Conservation (phyloP, 2,329 filamentous ascomycete genomes). For the Aspergillus viridinutans region DNA sequence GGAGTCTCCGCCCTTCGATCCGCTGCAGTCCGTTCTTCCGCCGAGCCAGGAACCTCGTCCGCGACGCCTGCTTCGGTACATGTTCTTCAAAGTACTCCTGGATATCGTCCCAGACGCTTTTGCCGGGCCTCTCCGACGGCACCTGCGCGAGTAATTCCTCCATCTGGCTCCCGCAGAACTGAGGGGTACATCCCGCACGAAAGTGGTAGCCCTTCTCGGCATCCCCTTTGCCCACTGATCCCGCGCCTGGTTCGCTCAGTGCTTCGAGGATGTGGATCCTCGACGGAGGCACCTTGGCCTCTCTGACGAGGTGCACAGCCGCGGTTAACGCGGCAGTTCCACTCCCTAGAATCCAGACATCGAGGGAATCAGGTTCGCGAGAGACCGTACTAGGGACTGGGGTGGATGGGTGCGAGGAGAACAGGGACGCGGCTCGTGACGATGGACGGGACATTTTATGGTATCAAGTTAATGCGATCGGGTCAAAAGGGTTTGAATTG, state of each 20-base stretch:
- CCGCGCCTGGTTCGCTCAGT: conserved; percentile 25
- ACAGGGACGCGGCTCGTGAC: background rate
- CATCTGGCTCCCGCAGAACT: conserved; percentile 31
- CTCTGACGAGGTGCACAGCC: conserved; percentile 33
- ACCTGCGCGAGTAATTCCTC: conserved; percentile 32
- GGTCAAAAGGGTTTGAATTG: background rate
- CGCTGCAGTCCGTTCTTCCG: conserved; percentile 3
- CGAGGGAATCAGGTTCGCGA: conserved; percentile 7
- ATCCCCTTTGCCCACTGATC: conserved; percentile 25
- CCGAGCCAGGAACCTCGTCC: conserved; percentile 12
- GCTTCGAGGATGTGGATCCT: conserved; percentile 36
- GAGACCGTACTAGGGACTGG: conserved; percentile 18
- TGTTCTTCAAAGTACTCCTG: conserved; percentile 4
- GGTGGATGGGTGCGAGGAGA: background rate
- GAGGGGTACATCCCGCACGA: conserved; percentile 32
- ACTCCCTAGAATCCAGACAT: conserved; percentile 34
- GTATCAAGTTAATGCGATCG: too few species aligned
- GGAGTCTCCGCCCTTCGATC: conserved; percentile 6
- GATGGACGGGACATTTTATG: background rate
- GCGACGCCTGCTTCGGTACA: background rate
- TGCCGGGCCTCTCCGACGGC: conserved; percentile 16
- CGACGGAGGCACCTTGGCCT: conserved; percentile 29
- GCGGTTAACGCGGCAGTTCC: conserved; percentile 34
- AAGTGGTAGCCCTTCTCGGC: conserved; percentile 34
- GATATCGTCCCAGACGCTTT: conserved; percentile 18